Conservation (phyloP, 345 rosid genomes). For the Syzygium oleosum region DNA sequence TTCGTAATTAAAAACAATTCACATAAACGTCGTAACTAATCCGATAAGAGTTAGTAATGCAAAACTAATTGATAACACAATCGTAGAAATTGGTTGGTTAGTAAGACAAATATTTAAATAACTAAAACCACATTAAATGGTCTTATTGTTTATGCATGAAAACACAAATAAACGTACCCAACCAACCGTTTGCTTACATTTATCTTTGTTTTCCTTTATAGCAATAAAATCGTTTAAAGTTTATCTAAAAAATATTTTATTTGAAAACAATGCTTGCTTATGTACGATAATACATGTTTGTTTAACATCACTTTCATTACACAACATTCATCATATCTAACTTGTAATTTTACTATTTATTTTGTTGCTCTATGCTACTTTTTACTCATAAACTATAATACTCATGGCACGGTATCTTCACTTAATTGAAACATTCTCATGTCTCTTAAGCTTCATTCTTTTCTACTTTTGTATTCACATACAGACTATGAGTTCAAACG, state of each 20-base stretch:
- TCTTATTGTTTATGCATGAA: not conserved
- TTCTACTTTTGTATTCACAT: too few species aligned
- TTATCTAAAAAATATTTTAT: too few species aligned
- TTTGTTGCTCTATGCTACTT: not conserved
- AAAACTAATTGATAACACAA: not conserved
- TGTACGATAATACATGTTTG: not conserved
- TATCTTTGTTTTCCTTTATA: not conserved
- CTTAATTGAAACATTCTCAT: too few species aligned
- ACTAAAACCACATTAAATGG: not conserved
- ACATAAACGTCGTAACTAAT: not conserved
- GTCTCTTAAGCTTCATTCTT: too few species aligned
- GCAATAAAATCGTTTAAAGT: not conserved
- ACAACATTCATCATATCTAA: not conserved
- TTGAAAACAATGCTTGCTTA: not conserved
- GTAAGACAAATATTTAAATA: not conserved
- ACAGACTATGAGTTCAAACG: too few species aligned
- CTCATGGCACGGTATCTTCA: not conserved
- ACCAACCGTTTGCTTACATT: not conserved
- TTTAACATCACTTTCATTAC: not conserved
- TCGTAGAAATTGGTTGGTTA: not conserved
- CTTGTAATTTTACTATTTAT: not conserved
- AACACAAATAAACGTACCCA: not conserved
- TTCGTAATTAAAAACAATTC: not conserved
- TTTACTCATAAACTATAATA: not conserved
- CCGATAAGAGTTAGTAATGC: not conserved